Percentiles rank a stretch among this genome's conserved stretches.
Conservation (phyloP, 2,329 filamentous ascomycete genomes). For the Trichoderma atroviride region DNA sequence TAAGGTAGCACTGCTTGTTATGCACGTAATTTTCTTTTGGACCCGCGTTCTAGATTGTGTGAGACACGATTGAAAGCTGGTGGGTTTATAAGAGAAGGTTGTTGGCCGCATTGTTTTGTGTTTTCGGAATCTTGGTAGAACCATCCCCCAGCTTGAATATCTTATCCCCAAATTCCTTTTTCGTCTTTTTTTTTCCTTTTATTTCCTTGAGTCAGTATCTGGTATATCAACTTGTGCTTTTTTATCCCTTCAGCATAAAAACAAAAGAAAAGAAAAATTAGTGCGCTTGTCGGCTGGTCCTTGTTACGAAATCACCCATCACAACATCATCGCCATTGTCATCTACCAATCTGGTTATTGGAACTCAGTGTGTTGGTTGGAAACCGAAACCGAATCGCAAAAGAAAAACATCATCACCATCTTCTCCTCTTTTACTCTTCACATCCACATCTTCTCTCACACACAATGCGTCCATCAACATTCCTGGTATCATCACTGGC, state of each 20-base stretch:
- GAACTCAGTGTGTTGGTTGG: neutral
- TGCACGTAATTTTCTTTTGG: neutral
- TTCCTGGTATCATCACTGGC: conserved; percentile 50
- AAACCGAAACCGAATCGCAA: neutral
- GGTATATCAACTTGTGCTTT: conserved; percentile 26
- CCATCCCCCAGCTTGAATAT: conserved; percentile 14
- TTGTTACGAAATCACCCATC: conserved; percentile 22
- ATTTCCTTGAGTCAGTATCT: conserved; percentile 35
- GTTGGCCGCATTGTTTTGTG: conserved; percentile 17
- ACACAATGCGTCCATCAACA: conserved; percentile 54
- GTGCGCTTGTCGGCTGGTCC: conserved; percentile 15
- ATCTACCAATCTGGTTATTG: conserved; percentile 25
- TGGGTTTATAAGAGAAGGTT: conserved; percentile 25
- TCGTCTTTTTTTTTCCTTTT: conserved; percentile 31
- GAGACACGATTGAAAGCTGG: conserved; percentile 9
- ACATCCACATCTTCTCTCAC: neutral
- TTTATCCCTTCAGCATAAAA: neutral
- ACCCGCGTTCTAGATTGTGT: conserved; percentile 6
- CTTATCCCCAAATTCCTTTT: conserved; percentile 30
- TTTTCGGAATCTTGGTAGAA: neutral
- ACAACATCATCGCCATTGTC: neutral
- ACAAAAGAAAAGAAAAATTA: neutral
- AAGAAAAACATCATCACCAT: neutral
- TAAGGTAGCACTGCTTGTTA: neutral
- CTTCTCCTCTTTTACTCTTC: neutral